Evolutionary conservation across 768 basidiomycete genomes (phyloP).

Genomic region (Leucogyrophana mollusca): DNA sequence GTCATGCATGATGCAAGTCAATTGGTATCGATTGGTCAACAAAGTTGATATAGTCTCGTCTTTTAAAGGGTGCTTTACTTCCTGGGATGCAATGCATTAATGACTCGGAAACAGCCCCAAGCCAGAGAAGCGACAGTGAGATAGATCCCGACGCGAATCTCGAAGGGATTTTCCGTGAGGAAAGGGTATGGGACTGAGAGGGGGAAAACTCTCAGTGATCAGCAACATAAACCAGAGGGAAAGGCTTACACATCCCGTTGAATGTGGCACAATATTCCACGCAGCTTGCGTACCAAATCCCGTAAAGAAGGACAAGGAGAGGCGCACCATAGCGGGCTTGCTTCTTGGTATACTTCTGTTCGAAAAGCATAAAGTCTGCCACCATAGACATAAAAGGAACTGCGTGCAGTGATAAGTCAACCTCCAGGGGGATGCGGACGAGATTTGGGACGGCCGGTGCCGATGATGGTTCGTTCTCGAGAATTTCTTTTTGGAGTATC

Average conservation of each 20-base stretch:
- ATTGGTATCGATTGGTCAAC: no score
- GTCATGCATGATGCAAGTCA: no score
- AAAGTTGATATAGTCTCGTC: no score
- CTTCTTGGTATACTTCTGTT: slow-evolving; percentile 47
- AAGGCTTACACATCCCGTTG: slow-evolving; percentile 62
- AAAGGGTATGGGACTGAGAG: slow-evolving; percentile 80
- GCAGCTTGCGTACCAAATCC: slow-evolving; percentile 57
- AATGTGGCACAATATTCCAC: slow-evolving; percentile 63
- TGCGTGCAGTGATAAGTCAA: slow-evolving; percentile 69
- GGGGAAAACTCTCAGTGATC: not conserved
- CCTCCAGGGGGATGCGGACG: slow-evolving; percentile 44
- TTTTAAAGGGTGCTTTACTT: no score
- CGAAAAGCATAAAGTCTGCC: slow-evolving; percentile 67
- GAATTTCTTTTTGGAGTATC: slow-evolving; percentile 41
- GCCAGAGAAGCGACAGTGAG: slow-evolving; percentile 48
- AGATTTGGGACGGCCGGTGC: slow-evolving; percentile 26
- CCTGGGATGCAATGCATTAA: slow-evolving; percentile 62
- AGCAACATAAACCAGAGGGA: not conserved
- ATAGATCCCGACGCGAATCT: slow-evolving; percentile 61
- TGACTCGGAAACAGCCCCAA: slow-evolving; percentile 49
- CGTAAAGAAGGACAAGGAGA: slow-evolving; percentile 15
- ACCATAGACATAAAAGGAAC: slow-evolving; percentile 56
- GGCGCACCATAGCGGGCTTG: slow-evolving; percentile 16
- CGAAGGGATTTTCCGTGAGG: slow-evolving; percentile 57
- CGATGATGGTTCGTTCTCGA: slow-evolving; percentile 25